Evolutionary conservation across 2,329 filamentous ascomycete genomes (phyloP).

Genomic region (Helotiales sp.): DNA sequence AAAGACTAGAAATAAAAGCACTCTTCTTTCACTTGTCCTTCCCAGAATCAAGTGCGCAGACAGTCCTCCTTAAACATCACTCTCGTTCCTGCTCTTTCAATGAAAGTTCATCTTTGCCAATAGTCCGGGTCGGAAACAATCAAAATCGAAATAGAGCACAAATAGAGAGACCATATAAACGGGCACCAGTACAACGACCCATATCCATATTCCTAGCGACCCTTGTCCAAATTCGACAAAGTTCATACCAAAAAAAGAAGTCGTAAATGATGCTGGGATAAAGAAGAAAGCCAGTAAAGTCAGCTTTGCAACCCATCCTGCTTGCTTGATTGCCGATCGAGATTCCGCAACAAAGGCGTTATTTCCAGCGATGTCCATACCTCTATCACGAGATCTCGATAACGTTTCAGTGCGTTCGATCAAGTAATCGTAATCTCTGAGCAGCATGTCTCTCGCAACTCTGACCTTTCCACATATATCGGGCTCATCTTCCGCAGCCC

Average conservation of each 20-base stretch:
- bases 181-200: too few relatives aligned
- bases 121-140: too few relatives aligned
- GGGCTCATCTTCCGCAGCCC: neutral
- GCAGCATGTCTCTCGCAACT: neutral
- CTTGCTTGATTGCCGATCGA: constrained; percentile 21
- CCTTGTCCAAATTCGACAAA: constrained; percentile 1
- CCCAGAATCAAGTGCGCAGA: too few relatives aligned
- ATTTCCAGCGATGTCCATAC: neutral
- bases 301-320: constrained; percentile 26
- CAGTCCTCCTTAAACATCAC: too few relatives aligned
- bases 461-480: too few relatives aligned
- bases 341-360: neutral
- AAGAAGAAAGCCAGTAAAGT: constrained; percentile 30
- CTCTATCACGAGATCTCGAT: neutral
- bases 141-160: too few relatives aligned
- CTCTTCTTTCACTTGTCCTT: too few relatives aligned
- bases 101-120: too few relatives aligned
- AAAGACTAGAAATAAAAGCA: too few relatives aligned
- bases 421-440: neutral
- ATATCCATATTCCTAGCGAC: too few relatives aligned
- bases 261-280: constrained; percentile 28
- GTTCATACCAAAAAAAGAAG: constrained; percentile 20
- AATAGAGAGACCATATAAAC: too few relatives aligned
- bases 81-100: too few relatives aligned
- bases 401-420: neutral